Base-by-base conservation (phyloP, 208 protist genomes). In the Phytomonas sp. region DNA sequence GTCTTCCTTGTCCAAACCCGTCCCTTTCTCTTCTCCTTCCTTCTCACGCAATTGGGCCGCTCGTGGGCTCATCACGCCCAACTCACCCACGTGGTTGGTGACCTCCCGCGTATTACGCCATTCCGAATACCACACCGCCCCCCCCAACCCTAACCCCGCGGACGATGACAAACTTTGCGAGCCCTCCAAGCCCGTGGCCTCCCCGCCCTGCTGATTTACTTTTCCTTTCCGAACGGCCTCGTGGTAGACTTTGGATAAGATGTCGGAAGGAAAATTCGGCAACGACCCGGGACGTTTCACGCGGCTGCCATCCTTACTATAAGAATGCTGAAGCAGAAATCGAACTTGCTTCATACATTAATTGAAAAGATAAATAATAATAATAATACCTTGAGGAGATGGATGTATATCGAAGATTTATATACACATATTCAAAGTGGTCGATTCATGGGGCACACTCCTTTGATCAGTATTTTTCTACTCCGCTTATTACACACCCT, bases 261-360 rank as follows among this genome's bases (percentile, higher is more conserved):
- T 90, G 75, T 93, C 87, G 59, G 83, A 93, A 26, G 87, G 74
- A 69, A 93, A 93, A 66, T 72, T 83, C 70, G 76, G 75, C 26
- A 49, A 49, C 40, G 12, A 49, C 1, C 6, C 40, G 40, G 12
- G 10, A 49, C 14, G 40, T 19, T 49, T 49, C 40, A 23, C 19
- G 40, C 40, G 40, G 14, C 14, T 49, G 19, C 40, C 40, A 49
- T 49, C 40, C 19, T 49, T 4, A 12, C 40, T 16, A 49, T 49
- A 12, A 49, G 40, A 49, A 49, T 63, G 5, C 10, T 30, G 60
- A 1, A 34, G 31, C 60, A 63, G 60, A 30, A 30, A 63, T 3
- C 60, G 6, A 49, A 49, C 19, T 12, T 12, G 40, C 40, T 49
- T 49, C 40, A 49, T 49, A 23, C 40, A 12, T 23, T 49, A 19